Evolutionary conservation across 352 stramenopile species (phyloP).

Genomic region (Phytophthora ohioensis): DNA sequence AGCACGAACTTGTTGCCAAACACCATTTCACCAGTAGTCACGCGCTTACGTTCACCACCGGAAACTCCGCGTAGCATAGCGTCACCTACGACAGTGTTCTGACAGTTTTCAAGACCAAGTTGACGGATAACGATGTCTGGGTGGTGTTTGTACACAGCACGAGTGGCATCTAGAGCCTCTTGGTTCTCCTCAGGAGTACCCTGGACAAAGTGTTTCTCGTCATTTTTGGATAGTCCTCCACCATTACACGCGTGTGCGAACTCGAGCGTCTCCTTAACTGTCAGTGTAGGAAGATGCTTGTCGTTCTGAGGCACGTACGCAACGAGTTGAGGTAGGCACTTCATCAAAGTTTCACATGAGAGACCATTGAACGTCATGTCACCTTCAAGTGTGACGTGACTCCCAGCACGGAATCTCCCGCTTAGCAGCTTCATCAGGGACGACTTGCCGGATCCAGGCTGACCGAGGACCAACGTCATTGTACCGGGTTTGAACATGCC

Average conservation of each 20-base stretch:
- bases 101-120: slow-evolving; percentile 30
- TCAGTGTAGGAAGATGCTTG: slow-evolving; percentile 58
- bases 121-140: slow-evolving; percentile 23
- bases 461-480: slow-evolving; percentile 32
- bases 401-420: slow-evolving; percentile 31
- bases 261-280: slow-evolving; percentile 60
- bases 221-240: slow-evolving; percentile 10
- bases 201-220: slow-evolving; percentile 35
- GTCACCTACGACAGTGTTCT: slow-evolving; percentile 81
- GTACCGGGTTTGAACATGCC: slow-evolving; percentile 34
- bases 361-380: slow-evolving; percentile 42
- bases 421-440: slow-evolving; percentile 43
- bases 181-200: slow-evolving; percentile 38
- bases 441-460: slow-evolving; percentile 34
- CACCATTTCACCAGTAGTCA: slow-evolving; percentile 32
- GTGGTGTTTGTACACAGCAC: slow-evolving; percentile 33
- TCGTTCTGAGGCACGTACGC: slow-evolving; percentile 61
- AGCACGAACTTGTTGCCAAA: slow-evolving; percentile 33
- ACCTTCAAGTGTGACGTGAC: slow-evolving; percentile 25
- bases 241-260: slow-evolving; percentile 52
- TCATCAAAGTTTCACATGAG: slow-evolving; percentile 4
- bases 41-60: slow-evolving; percentile 70
- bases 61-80: slow-evolving; percentile 53
- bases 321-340: slow-evolving; percentile 34
- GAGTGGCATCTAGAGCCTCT: slow-evolving; percentile 14